A percentile compares a stretch with the other conserved stretches of the same genome.
Conservation (phyloP, 2,329 filamentous ascomycete genomes). For the Pseudomassariella vexata region DNA sequence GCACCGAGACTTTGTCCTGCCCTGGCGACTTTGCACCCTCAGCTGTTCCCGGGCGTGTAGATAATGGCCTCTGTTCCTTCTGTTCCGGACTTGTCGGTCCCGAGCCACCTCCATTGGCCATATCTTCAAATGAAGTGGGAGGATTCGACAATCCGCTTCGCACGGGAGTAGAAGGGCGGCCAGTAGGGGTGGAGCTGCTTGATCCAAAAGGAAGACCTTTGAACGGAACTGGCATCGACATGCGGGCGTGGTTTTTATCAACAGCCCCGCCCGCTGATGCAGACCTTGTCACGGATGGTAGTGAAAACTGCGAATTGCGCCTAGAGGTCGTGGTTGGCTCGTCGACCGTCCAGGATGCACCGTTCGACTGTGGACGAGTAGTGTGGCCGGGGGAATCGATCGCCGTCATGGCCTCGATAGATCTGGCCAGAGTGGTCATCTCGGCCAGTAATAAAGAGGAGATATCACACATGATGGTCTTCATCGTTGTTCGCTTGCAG, state of each 20-base stretch:
- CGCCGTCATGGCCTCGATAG: slow-evolving; percentile 64
- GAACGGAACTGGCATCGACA: slow-evolving; percentile 71
- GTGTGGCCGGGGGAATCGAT: slow-evolving; percentile 70
- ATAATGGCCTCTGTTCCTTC: slow-evolving; percentile 15
- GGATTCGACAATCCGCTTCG: slow-evolving; percentile 43
- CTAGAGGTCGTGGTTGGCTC: slow-evolving; percentile 35
- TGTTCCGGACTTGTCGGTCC: slow-evolving; percentile 36
- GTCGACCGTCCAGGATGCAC: slow-evolving; percentile 33
- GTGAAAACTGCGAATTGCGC: slow-evolving; percentile 50
- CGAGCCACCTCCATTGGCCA: slow-evolving; percentile 26
- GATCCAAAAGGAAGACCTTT: slow-evolving; percentile 37
- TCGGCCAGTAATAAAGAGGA: slow-evolving; percentile 69
- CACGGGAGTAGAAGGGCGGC: slow-evolving; percentile 44
- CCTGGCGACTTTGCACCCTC: slow-evolving; percentile 44
- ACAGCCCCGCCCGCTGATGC: slow-evolving; percentile 44
- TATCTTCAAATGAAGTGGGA: slow-evolving; percentile 42
- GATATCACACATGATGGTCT: slow-evolving; percentile 74
- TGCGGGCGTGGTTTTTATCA: slow-evolving; percentile 61
- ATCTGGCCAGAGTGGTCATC: slow-evolving; percentile 68
- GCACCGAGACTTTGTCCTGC: slow-evolving; percentile 55
- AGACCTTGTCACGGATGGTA: slow-evolving; percentile 43
- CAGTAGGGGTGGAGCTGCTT: slow-evolving; percentile 36
- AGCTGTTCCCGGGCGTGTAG: slow-evolving; percentile 31
- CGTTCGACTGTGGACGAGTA: slow-evolving; percentile 32
- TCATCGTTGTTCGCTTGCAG: slow-evolving; percentile 73